A percentile compares a stretch with the other conserved stretches of the same genome.
Evolutionary conservation across 108 stramenopile genomes (phyloP).

Genomic region (Cyclotella distinguenda): DNA sequence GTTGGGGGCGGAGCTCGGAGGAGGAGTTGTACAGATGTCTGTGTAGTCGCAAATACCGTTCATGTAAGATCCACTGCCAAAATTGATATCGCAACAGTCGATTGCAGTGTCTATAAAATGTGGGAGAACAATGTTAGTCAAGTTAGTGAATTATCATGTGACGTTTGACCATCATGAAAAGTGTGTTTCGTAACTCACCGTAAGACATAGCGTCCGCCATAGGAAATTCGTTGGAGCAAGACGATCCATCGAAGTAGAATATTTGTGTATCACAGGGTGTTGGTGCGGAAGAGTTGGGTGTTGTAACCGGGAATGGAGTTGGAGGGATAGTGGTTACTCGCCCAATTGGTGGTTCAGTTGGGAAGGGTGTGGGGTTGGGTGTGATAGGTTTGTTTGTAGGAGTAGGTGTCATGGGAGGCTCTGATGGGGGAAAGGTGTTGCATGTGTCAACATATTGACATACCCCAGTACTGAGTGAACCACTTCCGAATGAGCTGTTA

Average conservation of each 20-base stretch:
- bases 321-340: background rate
- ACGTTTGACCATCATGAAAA: too few relatives aligned
- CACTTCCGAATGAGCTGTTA: background rate
- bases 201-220: background rate
- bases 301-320: background rate
- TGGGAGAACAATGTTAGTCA: too few relatives aligned
- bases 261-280: background rate
- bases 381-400: background rate
- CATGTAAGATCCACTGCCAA: background rate
- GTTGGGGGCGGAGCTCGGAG: background rate
- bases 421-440: background rate
- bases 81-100: background rate
- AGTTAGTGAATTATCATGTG: too few relatives aligned
- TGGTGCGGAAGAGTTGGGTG: background rate
- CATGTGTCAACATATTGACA: constrained; percentile 6
- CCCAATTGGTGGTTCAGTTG: background rate
- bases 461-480: background rate
- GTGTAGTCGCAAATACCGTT: background rate
- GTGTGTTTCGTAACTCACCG: too few relatives aligned
- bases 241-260: background rate
- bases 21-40: background rate
- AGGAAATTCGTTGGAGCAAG: constrained; percentile 2
- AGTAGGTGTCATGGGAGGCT: background rate
- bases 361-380: background rate
- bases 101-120: too few relatives aligned